These are phyloP conservation scores for Sclerotinia subarctica DNA, from an alignment of 2,329 filamentous ascomycete genomes.

Conservation along the genomic window DNA sequence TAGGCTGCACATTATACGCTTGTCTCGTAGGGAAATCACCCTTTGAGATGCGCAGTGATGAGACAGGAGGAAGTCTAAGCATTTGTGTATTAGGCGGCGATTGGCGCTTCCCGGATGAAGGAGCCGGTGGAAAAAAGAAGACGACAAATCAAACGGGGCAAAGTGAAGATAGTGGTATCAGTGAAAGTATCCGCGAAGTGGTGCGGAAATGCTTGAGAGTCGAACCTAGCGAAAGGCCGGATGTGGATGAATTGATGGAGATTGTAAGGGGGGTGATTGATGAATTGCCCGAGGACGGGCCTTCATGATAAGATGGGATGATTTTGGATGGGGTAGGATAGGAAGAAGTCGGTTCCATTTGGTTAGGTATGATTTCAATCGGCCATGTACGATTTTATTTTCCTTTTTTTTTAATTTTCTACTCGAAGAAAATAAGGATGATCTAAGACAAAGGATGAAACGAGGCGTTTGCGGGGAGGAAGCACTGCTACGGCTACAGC, in stretches of 20 bases:
- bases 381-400: background rate
- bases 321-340: background rate
- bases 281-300: constrained; percentile 60
- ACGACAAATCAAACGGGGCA: constrained; percentile 37
- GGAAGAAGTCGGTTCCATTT: background rate
- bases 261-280: constrained; percentile 73
- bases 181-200: constrained; percentile 79
- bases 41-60: constrained; percentile 92
- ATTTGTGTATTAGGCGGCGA: constrained; percentile 91
- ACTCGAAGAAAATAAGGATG: background rate
- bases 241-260: constrained; percentile 77
- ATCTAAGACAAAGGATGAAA: background rate
- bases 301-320: constrained; percentile 19
- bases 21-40: constrained; percentile 95
- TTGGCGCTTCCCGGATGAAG: constrained; percentile 94
- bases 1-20: constrained; percentile 96
- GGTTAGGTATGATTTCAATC: background rate
- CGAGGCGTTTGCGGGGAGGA: background rate
- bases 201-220: constrained; percentile 83
- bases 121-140: constrained; percentile 51
- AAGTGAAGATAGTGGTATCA: constrained; percentile 54
- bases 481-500: background rate
- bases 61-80: constrained; percentile 89
- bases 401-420: too few relatives aligned
- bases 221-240: constrained; percentile 82